Evolutionary conservation across 1,284 basidiomycete species (phyloP).

Genomic region (Agroathelia rolfsii): DNA sequence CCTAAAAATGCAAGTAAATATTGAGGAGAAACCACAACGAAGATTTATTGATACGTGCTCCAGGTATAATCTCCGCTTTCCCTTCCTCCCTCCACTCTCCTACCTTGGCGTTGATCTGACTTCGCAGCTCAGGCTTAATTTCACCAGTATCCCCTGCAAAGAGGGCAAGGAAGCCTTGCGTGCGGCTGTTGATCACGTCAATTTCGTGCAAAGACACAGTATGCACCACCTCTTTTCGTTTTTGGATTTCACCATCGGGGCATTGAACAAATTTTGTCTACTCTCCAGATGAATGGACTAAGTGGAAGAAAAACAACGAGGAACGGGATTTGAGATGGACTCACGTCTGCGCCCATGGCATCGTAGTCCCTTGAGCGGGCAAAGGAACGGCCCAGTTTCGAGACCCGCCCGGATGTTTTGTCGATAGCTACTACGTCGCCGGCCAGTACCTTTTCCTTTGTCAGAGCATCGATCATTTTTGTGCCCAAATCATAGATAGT

Average conservation of each 20-base stretch:
- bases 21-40: constrained; percentile 3
- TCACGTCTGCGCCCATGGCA: constrained; percentile 94
- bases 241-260: constrained; percentile 96
- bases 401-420: constrained; percentile 95
- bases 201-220: constrained; percentile 98
- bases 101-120: constrained; percentile 95
- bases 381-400: constrained; percentile 93
- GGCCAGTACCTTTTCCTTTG: constrained; percentile 94
- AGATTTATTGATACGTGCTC: constrained; percentile 45
- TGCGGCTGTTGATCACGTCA: constrained; percentile 97
- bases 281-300: constrained; percentile 3
- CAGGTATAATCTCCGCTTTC: constrained; percentile 96
- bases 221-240: constrained; percentile 93
- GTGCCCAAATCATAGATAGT: constrained; percentile 97
- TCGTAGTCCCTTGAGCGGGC: constrained; percentile 96
- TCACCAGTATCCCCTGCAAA: constrained; percentile 93
- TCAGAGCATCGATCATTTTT: constrained; percentile 97
- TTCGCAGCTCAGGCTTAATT: constrained; percentile 94
- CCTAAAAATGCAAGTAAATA: constrained; percentile 30
- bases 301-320: constrained; percentile 3
- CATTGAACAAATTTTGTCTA: constrained; percentile 97
- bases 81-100: constrained; percentile 98
- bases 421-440: constrained; percentile 96
- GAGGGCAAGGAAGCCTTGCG: constrained; percentile 80
- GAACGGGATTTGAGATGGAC: constrained; percentile 20